A percentile compares a stretch with the other conserved stretches of the same genome.
These are phyloP conservation scores for Trichaptum fuscoviolaceum DNA, from an alignment of 768 basidiomycete genomes.

Conservation along the genomic window DNA sequence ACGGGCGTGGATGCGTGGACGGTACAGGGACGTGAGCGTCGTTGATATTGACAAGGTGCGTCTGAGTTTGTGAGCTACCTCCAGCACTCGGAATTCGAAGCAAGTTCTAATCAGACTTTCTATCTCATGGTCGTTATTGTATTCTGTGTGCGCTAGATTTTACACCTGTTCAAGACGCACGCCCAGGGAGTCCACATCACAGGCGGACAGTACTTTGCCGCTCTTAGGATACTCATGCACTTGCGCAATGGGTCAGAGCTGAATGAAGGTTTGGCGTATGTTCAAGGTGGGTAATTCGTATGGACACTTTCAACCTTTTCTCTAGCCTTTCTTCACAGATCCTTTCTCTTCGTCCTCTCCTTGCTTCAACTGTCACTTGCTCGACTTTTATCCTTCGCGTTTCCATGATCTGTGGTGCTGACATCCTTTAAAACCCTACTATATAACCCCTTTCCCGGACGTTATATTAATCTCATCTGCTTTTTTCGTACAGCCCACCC, in stretches of 20 bases:
- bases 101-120: no score
- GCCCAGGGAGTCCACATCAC: conserved; percentile 44
- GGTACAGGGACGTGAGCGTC: conserved; percentile 51
- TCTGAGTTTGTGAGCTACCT: conserved; percentile 13
- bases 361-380: neutral
- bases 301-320: neutral
- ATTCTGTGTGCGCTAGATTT: conserved; percentile 38
- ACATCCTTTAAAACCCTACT: no score
- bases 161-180: conserved; percentile 56
- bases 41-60: conserved; percentile 55
- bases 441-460: no score
- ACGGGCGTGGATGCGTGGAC: conserved; percentile 69
- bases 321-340: neutral
- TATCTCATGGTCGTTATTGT: neutral
- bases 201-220: conserved; percentile 75
- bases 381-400: neutral
- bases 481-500: no score
- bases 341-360: neutral
- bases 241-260: conserved; percentile 52
- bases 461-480: no score
- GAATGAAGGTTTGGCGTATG: conserved; percentile 64
- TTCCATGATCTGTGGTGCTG: no score
- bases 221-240: conserved; percentile 60
- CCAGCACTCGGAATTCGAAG: no score
- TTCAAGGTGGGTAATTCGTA: conserved; percentile 52